These are phyloP conservation scores for Coemansia sp. DNA, from an alignment of 192 early-diverging fungal genomes.

Conservation along the genomic window DNA sequence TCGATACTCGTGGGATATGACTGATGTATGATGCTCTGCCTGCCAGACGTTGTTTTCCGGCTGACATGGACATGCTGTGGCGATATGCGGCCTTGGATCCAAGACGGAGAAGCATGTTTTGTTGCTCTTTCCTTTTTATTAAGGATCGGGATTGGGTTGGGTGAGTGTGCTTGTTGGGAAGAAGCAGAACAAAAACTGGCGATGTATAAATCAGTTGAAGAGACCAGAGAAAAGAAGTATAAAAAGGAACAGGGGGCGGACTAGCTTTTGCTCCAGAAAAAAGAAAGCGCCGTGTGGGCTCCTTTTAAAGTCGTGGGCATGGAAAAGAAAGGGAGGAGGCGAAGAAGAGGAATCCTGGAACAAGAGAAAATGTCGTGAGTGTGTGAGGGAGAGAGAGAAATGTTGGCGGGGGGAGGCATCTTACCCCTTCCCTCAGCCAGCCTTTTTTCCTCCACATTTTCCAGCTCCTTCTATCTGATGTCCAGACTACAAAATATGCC, in stretches of 20 bases:
- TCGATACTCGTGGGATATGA: slow-evolving; percentile 42
- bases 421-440: background rate
- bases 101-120: slow-evolving; percentile 25
- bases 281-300: background rate
- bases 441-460: too few relatives aligned
- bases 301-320: too few relatives aligned
- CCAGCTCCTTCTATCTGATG: too few relatives aligned
- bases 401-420: background rate
- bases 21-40: slow-evolving; percentile 21
- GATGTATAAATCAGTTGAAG: background rate
- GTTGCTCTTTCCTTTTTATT: background rate
- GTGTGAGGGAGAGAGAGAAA: slow-evolving; percentile 3
- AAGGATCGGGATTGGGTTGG: too few relatives aligned
- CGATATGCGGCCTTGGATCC: background rate
- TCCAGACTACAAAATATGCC: too few relatives aligned
- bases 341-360: background rate
- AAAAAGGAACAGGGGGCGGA: background rate
- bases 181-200: too few relatives aligned
- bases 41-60: slow-evolving; percentile 13
- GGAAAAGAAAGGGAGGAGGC: too few relatives aligned
- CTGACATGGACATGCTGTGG: background rate
- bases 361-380: background rate
- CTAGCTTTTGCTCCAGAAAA: background rate
- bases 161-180: too few relatives aligned
- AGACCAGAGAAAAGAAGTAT: slow-evolving; percentile 1